Evolutionary conservation across 306 rosid species (phyloP).

Genomic region (Fragaria ananassa): DNA sequence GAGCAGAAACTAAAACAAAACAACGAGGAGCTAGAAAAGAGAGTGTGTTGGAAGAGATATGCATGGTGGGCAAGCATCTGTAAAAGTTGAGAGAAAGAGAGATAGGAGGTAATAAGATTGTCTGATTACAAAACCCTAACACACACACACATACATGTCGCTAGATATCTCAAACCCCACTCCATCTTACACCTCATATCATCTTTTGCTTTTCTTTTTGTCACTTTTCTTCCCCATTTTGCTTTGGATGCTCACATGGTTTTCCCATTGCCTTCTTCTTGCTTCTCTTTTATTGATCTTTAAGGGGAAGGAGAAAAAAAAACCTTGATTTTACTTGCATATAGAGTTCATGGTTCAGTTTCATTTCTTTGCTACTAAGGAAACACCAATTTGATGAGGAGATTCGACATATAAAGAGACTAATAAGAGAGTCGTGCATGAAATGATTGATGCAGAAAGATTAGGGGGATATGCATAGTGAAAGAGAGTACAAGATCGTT

Average conservation of each 20-base stretch:
- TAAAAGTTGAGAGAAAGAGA: slow-evolving; percentile 36
- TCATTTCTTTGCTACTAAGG: slow-evolving; percentile 42
- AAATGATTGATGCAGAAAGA: slow-evolving; percentile 11
- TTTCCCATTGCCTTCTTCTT: slow-evolving; percentile 15
- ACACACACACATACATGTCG: slow-evolving; percentile 41
- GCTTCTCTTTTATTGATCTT: slow-evolving; percentile 4
- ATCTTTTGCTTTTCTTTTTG: slow-evolving; percentile 39
- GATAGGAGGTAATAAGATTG: slow-evolving; percentile 36
- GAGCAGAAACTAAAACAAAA: neutral
- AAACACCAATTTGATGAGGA: slow-evolving; percentile 23
- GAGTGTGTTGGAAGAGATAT: slow-evolving; percentile 42
- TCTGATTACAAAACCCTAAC: slow-evolving; percentile 39
- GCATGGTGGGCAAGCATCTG: slow-evolving; percentile 62
- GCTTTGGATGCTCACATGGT: slow-evolving; percentile 55
- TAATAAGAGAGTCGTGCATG: slow-evolving; percentile 15
- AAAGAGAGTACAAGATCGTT: slow-evolving; percentile 4
- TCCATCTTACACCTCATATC: slow-evolving; percentile 37
- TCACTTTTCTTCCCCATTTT: slow-evolving; percentile 42
- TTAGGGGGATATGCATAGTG: slow-evolving; percentile 20
- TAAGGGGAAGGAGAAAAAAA: neutral
- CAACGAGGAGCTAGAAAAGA: neutral
- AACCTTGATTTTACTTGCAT: neutral
- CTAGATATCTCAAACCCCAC: slow-evolving; percentile 29
- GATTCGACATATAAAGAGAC: slow-evolving; percentile 12
- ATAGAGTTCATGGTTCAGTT: neutral